Base-by-base conservation (phyloP, 768 basidiomycete genomes). In the Calocybe gangraenosa region DNA sequence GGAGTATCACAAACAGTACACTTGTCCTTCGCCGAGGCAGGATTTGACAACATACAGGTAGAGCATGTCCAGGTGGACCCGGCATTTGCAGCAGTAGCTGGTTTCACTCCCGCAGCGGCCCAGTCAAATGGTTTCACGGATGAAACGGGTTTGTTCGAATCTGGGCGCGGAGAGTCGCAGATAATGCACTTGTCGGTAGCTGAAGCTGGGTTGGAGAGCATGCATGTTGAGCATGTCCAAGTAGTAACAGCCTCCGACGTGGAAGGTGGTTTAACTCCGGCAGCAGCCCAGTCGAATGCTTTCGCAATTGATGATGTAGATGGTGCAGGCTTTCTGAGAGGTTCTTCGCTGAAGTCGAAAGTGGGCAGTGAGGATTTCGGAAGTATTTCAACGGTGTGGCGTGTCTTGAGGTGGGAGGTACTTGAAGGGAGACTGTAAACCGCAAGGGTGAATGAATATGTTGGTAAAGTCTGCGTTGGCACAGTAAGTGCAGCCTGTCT, bases 211-310 rank as follows among this genome's bases (percentile, higher is more conserved):
- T 81, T 87, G 35, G 57, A 50, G 40, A 82, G 54, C 58, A 63
- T 65, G 49, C 87, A 90, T 2, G 60, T 52, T 0, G 60, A 62
- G 57, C 86, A 89, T 13, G 52, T 75, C 86, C 86, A 88, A 15
- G 5, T 28, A 5, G 50, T 53, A 13, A 51, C 51, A 38, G 56
- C 60, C 36, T 28, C 11, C 25, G 25, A 28, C 25, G 57, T 42
- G 2, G 63, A 47, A 4, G 79, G 74, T 2, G 71, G 59, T 50
- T 75, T 81, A 44, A 76, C 58, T 3, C 81, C 84, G 0, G 81
- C 81, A 8, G 79, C 81, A 1, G 72, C 67, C 75, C 79, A 86
- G 53, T 84, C 68, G 52, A 85, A 86, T 23, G 67, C 66, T 33
- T 68, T 64, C 32, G 62, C 44, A 37, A 60, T 28, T 28, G 25